Conservation (phyloP, 345 rosid genomes). For the Draba incana region DNA sequence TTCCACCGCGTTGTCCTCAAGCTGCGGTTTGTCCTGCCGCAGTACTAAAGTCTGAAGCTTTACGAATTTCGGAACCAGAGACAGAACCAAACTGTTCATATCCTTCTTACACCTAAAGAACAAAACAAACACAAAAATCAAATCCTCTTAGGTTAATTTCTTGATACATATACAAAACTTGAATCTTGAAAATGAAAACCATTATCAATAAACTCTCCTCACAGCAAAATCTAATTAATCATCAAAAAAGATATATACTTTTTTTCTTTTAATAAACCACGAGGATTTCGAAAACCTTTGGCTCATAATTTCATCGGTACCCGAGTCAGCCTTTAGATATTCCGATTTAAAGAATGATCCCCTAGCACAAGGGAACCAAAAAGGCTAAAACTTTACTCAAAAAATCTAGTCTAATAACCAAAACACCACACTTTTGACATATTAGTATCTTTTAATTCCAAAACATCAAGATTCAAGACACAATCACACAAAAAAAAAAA, state of each 20-base stretch:
- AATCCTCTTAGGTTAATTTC: constrained; percentile 11
- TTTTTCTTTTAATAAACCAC: too few species aligned
- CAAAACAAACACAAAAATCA: constrained; percentile 11
- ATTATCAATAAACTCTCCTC: constrained; percentile 13
- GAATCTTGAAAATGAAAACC: constrained; percentile 13
- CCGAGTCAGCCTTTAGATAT: too few species aligned
- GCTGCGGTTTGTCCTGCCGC: constrained; percentile 91
- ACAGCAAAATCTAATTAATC: not conserved
- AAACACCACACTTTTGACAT: not conserved
- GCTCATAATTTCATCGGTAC: too few species aligned
- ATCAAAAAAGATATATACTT: not conserved
- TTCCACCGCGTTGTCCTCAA: constrained; percentile 79
- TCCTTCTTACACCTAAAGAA: constrained; percentile 73
- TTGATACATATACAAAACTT: not conserved
- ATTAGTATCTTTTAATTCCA: not conserved
- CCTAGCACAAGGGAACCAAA: too few species aligned
- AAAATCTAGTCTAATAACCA: constrained; percentile 16
- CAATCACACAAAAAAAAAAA: constrained; percentile 6
- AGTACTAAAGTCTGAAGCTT: constrained; percentile 69
- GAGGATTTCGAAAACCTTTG: too few species aligned
- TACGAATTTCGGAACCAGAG: constrained; percentile 78
- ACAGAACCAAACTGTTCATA: constrained; percentile 82
- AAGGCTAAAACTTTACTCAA: not conserved
- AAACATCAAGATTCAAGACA: not conserved
- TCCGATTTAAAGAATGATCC: too few species aligned